Evolutionary conservation across 2,329 filamentous ascomycete species (phyloP).

Genomic region (Phaeosphaeriaceae sp.): DNA sequence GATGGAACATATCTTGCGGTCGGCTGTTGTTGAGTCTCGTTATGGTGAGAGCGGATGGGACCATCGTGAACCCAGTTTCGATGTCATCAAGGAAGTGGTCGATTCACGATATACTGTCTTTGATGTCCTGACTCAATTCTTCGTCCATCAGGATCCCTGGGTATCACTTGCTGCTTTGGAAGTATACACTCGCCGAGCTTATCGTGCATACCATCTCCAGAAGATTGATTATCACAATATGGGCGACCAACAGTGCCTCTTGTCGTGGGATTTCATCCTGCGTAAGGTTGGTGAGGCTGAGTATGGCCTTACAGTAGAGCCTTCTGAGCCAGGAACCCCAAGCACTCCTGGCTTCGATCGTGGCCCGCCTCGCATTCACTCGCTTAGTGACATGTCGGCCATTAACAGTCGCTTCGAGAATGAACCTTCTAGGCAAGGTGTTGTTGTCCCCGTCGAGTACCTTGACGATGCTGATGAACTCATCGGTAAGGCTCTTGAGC

Average conservation of each 20-base stretch:
- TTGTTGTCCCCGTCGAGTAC: slow-evolving; percentile 91
- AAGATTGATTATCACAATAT: slow-evolving; percentile 85
- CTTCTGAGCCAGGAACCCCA: slow-evolving; percentile 76
- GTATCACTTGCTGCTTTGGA: slow-evolving; percentile 92
- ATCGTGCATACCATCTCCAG: slow-evolving; percentile 93
- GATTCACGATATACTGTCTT: slow-evolving; percentile 99
- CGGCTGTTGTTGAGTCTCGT: slow-evolving; percentile 92
- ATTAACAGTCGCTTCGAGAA: slow-evolving; percentile 71
- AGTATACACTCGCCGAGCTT: slow-evolving; percentile 94
- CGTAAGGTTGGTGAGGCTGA: slow-evolving; percentile 92
- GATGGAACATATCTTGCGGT: slow-evolving; percentile 98
- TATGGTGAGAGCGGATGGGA: slow-evolving; percentile 98
- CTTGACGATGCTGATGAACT: slow-evolving; percentile 92
- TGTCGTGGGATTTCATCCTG: slow-evolving; percentile 96
- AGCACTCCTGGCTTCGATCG: slow-evolving; percentile 71
- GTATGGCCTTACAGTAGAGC: slow-evolving; percentile 80
- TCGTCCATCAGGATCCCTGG: slow-evolving; percentile 91
- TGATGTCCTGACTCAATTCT: slow-evolving; percentile 94
- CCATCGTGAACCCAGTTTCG: slow-evolving; percentile 87
- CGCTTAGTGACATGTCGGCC: slow-evolving; percentile 96
- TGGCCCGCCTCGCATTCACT: slow-evolving; percentile 75
- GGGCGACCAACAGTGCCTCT: slow-evolving; percentile 74
- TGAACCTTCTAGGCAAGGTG: slow-evolving; percentile 87
- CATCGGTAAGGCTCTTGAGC: slow-evolving; percentile 81
- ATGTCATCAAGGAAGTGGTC: slow-evolving; percentile 95